Conservation (phyloP, 2,329 filamentous ascomycete species). For the Fusarium sublunatum region DNA sequence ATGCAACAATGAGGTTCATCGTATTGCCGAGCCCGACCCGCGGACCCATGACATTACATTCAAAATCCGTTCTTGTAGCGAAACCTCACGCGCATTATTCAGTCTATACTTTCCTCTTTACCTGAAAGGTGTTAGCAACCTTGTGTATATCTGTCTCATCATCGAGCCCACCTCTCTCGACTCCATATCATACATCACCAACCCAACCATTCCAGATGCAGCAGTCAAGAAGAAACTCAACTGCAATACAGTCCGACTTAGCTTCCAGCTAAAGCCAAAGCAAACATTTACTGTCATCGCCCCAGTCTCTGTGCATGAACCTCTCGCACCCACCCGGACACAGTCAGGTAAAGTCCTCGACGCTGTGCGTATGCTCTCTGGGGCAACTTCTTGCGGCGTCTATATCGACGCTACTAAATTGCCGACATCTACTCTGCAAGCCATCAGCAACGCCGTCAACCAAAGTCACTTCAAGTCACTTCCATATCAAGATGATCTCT, state of each 20-base stretch:
- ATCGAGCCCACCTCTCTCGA: no score
- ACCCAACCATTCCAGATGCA: not conserved
- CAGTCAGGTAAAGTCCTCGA: conserved; percentile 3
- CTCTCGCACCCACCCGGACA: not conserved
- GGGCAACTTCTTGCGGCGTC: not conserved
- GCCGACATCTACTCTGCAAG: not conserved
- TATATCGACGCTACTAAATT: not conserved
- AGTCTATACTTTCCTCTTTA: no score
- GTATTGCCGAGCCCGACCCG: conserved; percentile 7
- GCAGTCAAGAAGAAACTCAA: no score
- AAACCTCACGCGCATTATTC: not conserved
- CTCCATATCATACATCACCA: not conserved
- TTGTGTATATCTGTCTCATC: no score
- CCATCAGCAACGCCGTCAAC: not conserved
- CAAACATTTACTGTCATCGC: no score
- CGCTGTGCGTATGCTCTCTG: not conserved
- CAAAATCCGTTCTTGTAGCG: not conserved
- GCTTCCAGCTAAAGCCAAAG: no score
- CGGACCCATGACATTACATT: conserved; percentile 6
- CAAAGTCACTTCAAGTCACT: not conserved
- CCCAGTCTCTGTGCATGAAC: not conserved
- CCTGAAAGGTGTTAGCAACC: no score
- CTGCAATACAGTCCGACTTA: no score
- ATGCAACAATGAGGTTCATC: conserved; percentile 10
- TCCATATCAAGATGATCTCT: not conserved